Conservation (phyloP, 352 stramenopile genomes). For the Pythium pyrilobum region DNA sequence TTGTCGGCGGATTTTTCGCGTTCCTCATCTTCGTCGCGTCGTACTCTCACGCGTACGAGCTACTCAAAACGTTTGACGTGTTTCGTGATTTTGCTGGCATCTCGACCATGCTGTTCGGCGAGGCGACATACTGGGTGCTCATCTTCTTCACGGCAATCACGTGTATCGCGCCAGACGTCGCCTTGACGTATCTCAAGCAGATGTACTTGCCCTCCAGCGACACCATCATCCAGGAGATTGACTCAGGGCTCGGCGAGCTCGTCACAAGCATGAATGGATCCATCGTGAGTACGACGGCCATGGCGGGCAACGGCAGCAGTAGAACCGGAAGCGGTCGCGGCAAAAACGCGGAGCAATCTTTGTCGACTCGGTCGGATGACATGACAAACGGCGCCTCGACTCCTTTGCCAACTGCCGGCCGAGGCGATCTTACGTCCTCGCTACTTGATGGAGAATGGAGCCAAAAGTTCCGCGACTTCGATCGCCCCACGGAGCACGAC, state of each 20-base stretch:
- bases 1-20: slow-evolving; percentile 50
- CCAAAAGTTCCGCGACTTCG: slow-evolving; percentile 76
- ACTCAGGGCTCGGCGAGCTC: slow-evolving; percentile 49
- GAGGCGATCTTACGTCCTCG: slow-evolving; percentile 37
- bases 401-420: slow-evolving; percentile 15
- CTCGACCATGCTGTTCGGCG: slow-evolving; percentile 44
- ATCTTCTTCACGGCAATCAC: slow-evolving; percentile 60
- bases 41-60: slow-evolving; percentile 62
- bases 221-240: slow-evolving; percentile 84
- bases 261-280: slow-evolving; percentile 4
- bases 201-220: slow-evolving; percentile 83
- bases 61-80: slow-evolving; percentile 62
- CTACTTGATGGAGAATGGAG: slow-evolving; percentile 74
- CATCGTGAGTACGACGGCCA: background rate
- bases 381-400: background rate
- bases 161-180: slow-evolving; percentile 56
- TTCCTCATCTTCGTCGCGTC: slow-evolving; percentile 67
- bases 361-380: slow-evolving; percentile 22
- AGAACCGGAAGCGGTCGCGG: background rate
- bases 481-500: slow-evolving; percentile 68
- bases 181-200: slow-evolving; percentile 69
- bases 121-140: slow-evolving; percentile 54
- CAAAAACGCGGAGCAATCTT: slow-evolving; percentile 1
- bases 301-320: background rate
- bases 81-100: slow-evolving; percentile 76